Conservation (phyloP, 1,139 yeast species). For the Candida sp. region DNA sequence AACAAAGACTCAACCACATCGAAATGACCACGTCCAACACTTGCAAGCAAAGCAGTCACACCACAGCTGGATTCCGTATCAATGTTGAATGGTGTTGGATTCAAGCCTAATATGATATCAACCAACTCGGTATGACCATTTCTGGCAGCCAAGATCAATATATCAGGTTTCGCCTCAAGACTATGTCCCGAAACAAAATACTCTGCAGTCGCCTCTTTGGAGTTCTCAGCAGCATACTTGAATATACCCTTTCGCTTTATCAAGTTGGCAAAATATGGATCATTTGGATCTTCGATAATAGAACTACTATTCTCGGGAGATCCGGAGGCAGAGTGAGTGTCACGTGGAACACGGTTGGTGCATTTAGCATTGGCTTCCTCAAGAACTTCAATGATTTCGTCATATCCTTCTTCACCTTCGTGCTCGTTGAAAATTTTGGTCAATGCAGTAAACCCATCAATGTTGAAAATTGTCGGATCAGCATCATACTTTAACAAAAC, state of each 20-base stretch:
- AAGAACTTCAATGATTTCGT: constrained; percentile 37
- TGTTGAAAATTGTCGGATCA: constrained; percentile 81
- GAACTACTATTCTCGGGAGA: constrained; percentile 19
- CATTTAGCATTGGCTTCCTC: constrained; percentile 37
- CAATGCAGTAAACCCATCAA: constrained; percentile 81
- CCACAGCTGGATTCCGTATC: constrained; percentile 68
- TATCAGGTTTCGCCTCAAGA: constrained; percentile 70
- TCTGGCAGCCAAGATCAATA: constrained; percentile 80
- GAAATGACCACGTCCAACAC: constrained; percentile 84
- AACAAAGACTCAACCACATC: constrained; percentile 74
- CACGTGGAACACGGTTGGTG: constrained; percentile 14
- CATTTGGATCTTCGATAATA: constrained; percentile 48
- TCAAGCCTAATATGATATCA: constrained; percentile 80
- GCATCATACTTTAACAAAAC: constrained; percentile 77
- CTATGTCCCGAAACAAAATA: constrained; percentile 80
- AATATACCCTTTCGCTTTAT: constrained; percentile 69
- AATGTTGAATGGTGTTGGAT: constrained; percentile 75
- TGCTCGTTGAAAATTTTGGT: constrained; percentile 45
- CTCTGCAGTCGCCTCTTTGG: constrained; percentile 76
- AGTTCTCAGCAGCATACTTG: constrained; percentile 80
- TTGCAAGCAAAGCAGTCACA: constrained; percentile 72
- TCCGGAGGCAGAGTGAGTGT: constrained; percentile 13
- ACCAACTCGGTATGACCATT: constrained; percentile 74
- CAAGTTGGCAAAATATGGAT: constrained; percentile 61
- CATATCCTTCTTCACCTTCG: constrained; percentile 46